A percentile compares a stretch with the other conserved stretches of the same genome.
Conservation (phyloP, 1,284 basidiomycete genomes). For the Lignosus rhinocerotis region DNA sequence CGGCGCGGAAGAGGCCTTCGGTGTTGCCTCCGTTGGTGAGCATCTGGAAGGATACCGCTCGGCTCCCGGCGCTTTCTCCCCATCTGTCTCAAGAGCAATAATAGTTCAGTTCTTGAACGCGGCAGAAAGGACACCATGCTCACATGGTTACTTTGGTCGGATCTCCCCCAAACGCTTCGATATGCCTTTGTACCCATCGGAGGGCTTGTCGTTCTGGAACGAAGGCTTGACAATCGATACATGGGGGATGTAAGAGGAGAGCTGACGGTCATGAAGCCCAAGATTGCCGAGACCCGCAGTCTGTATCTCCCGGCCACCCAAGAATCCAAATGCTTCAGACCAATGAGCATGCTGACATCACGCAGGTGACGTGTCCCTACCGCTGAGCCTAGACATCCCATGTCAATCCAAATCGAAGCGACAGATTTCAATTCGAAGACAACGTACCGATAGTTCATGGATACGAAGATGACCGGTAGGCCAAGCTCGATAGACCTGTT, state of each 20-base stretch:
- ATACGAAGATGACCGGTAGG: constrained; percentile 35
- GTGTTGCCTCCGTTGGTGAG: constrained; percentile 34
- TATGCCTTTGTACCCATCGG: constrained; percentile 54
- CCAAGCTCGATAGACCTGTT: constrained; percentile 37
- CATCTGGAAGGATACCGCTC: constrained; percentile 37
- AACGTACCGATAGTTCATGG: constrained; percentile 37
- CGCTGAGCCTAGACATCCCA: constrained; percentile 9
- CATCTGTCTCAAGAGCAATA: constrained; percentile 26
- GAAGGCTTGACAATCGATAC: not conserved
- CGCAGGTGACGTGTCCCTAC: not conserved
- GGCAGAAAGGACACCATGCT: not conserved
- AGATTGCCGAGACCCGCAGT: constrained; percentile 53
- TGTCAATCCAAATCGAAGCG: too few species aligned
- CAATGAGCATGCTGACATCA: not conserved
- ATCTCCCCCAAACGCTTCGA: constrained; percentile 45
- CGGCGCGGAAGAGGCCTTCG: constrained; percentile 38
- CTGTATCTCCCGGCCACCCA: constrained; percentile 43
- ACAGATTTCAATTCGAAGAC: not conserved
- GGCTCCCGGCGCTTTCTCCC: constrained; percentile 44
- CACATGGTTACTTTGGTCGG: constrained; percentile 36
- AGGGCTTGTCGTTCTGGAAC: constrained; percentile 40
- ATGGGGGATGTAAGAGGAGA: not conserved
- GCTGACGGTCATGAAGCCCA: constrained; percentile 52
- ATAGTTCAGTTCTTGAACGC: not conserved
- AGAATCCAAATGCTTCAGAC: constrained; percentile 10